These are phyloP conservation scores for Fusarium burgessii DNA, from an alignment of 2,329 filamentous ascomycete species.

Conservation along the genomic window DNA sequence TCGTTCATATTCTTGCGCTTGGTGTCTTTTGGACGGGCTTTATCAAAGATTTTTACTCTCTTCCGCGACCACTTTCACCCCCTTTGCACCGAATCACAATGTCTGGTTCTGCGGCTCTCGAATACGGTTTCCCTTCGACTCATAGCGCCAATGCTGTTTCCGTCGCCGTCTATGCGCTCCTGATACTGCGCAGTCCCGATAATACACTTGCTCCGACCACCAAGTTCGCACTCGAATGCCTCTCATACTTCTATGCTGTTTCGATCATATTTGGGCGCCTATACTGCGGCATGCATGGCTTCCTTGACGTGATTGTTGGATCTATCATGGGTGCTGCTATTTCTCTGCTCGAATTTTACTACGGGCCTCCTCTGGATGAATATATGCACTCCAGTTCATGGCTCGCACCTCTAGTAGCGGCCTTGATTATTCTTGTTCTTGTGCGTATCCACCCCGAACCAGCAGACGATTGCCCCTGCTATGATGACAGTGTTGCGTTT, in stretches of 20 bases:
- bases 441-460: conserved; percentile 95
- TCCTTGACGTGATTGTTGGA: conserved; percentile 88
- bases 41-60: conserved; percentile 91
- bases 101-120: conserved; percentile 93
- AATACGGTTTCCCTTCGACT: conserved; percentile 97
- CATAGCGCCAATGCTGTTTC: conserved; percentile 98
- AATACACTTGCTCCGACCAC: conserved; percentile 70
- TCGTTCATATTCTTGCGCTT: conserved; percentile 80
- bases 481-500: conserved; percentile 95
- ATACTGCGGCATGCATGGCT: conserved; percentile 99
- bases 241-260: conserved; percentile 85
- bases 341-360: conserved; percentile 69
- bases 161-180: conserved; percentile 85
- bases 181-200: conserved; percentile 75
- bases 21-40: conserved; percentile 93
- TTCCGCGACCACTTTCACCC: conserved; percentile 91
- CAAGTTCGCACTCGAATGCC: conserved; percentile 71
- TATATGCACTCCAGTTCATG: conserved; percentile 76
- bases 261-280: conserved; percentile 93
- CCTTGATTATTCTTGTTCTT: conserved; percentile 76
- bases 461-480: conserved; percentile 96
- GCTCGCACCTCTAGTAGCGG: conserved; percentile 72
- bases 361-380: conserved; percentile 72
- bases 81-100: conserved; percentile 95
- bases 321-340: conserved; percentile 79